Base-by-base conservation (phyloP, 768 basidiomycete species). In the Amanita exitialis region DNA sequence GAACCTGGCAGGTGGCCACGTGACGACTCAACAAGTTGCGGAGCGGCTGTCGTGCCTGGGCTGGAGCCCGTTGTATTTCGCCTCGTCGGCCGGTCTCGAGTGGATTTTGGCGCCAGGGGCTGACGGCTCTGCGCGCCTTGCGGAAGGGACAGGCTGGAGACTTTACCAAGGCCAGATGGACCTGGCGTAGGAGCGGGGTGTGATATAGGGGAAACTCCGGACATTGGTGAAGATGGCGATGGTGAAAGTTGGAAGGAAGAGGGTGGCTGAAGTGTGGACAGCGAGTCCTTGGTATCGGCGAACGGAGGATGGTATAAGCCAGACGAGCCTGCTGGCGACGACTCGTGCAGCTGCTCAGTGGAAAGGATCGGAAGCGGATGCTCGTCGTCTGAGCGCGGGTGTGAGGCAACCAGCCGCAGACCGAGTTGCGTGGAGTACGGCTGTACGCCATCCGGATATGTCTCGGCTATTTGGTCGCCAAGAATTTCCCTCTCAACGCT, bases 41-140 rank as follows among this genome's bases (percentile, higher is more conserved):
- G 58, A 44, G 52, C 64, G 59, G 18, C 61, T 62, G 44, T 56
- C 63, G n/a, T 39, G 46, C 44, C 35, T 28, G 69, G 60, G 6
- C 67, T 64, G 0, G 82, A 79, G 3, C 86, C 84, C 0, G 79
- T 87, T 2, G 87, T 89, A 59, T 89, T 86, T 21, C 88, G 72
- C 12, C 87, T 75, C 4, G 73, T 62, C 18, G 80, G 76, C 13
- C 70, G 75, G 30, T 50, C 57, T 36, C 30, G 41, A 9, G 13
- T 2, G 10, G n/a, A 12, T 4, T 65, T 58, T n/a, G 62, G 48
- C 4, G 61, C 49, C 4, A 65, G 55, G 0, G 79, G 75, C 3
- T 80, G 79, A 37, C 79, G 80, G 3, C 81, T 76, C 60, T 75
- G 73, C 59, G 69, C 80, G 56, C 43, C 36, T 20, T 32, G 58